Conservation (phyloP, 1,284 basidiomycete genomes). For the Malassezia obtusa region DNA sequence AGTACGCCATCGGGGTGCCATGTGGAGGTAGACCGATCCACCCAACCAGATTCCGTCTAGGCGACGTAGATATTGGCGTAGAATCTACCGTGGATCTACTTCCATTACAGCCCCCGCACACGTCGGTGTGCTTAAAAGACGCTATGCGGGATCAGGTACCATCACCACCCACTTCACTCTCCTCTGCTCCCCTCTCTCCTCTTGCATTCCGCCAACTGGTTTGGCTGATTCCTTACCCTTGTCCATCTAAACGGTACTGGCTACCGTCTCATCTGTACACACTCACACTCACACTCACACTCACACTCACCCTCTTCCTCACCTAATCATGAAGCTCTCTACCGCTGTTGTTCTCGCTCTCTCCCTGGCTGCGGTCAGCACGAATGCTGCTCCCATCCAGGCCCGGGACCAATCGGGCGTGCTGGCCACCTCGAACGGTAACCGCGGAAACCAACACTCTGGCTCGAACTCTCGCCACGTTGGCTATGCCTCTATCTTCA, state of each 20-base stretch:
- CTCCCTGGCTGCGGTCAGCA: conserved; percentile 3
- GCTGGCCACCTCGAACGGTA: conserved; percentile 4
- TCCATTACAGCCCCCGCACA: background rate
- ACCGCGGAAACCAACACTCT: background rate
- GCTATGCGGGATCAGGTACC: too few species aligned
- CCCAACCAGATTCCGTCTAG: too few species aligned
- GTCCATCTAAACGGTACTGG: background rate
- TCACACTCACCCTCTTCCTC: background rate
- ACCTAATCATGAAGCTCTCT: conserved; percentile 11
- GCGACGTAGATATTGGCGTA: background rate
- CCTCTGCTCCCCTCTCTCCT: background rate
- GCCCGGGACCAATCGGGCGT: background rate
- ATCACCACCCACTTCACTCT: background rate
- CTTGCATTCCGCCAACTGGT: conserved; percentile 14
- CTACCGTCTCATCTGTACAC: background rate
- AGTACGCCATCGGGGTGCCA: background rate
- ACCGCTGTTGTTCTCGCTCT: conserved; percentile 11
- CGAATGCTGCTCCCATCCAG: conserved; percentile 1
- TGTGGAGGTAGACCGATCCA: background rate
- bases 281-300: too few species aligned
- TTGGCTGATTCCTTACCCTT: conserved; percentile 8
- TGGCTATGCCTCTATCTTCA: background rate
- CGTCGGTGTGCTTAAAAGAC: too few species aligned
- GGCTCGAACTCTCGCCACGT: background rate
- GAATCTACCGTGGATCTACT: background rate